phyloP scores from a whole-genome alignment of 2,329 filamentous ascomycete genomes.

The Paramyrothecium sp. region DNA sequence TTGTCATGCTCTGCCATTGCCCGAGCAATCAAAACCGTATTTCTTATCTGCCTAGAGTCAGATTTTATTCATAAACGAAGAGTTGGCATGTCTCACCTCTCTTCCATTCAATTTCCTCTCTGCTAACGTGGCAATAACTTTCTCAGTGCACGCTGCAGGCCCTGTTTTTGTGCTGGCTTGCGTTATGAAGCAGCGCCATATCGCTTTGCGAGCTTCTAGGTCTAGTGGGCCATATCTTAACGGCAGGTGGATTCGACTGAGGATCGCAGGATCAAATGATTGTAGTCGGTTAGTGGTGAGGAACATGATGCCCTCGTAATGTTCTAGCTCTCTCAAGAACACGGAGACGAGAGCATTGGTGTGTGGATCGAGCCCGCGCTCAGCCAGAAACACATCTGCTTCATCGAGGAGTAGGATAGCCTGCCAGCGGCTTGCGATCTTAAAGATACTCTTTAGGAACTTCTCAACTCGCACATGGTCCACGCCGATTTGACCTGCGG shows the following conservation, averaged over 20 bases:
- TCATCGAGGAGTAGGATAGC: too few species aligned
- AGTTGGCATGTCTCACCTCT: too few species aligned
- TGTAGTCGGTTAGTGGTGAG: constrained; percentile 12
- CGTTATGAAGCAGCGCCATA: constrained; percentile 12
- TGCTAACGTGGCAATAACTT: too few species aligned
- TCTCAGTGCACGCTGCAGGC: neutral
- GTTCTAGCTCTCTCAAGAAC: constrained; percentile 12
- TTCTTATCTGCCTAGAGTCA: too few species aligned
- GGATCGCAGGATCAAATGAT: constrained; percentile 12
- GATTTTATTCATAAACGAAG: too few species aligned
- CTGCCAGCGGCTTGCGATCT: constrained; percentile 13
- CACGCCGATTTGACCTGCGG: constrained; percentile 4
- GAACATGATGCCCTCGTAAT: constrained; percentile 13
- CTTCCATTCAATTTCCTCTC: too few species aligned
- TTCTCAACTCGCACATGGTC: constrained; percentile 5
- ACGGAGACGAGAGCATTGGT: constrained; percentile 11
- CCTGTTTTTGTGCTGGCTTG: constrained; percentile 7
- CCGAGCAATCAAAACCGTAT: too few species aligned
- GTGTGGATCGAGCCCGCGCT: constrained; percentile 8
- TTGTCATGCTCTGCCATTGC: too few species aligned
- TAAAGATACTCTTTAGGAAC: constrained; percentile 11
- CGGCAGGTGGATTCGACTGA: constrained; percentile 12
- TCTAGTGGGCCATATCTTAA: constrained; percentile 8
- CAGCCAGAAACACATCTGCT: constrained; percentile 6
- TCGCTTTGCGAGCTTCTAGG: constrained; percentile 7